Base-by-base conservation (phyloP, 1,284 basidiomycete genomes). In the Rhodotorula sp. region DNA sequence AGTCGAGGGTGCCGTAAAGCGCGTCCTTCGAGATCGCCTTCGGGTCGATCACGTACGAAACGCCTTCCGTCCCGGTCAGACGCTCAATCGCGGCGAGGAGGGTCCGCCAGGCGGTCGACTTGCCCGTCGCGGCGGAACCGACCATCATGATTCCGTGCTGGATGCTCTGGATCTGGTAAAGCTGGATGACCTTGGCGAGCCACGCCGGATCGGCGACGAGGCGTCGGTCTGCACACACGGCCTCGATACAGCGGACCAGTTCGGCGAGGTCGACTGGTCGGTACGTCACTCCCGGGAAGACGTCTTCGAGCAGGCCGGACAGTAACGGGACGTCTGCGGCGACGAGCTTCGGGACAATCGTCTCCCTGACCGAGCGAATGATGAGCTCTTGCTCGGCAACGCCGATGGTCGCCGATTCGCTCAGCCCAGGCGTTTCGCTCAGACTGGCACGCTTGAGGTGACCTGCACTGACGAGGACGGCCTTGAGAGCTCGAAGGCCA, bases 71-170 rank as follows among this genome's bases (percentile, higher is more conserved):
- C 17, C 93, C 94, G 79, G 99, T 96, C 33, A 97, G 83, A 20
- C 92, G 86, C 81, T 96, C 93, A 48, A 99, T 83, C 1, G 97
- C 96, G 6, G 88, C 87, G 17, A 99, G 85, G 2, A 99, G 85
- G 55, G 97, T 91, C 78, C 91, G 90, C 95, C 96, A 99, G 0
- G 96, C 95, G 77, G 95, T 91, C 12, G 91, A 96, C 83, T 99
- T 99, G 55, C 96, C 97, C 56, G 88, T 95, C 22, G 95, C 96
- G 8, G 97, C 96, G 1, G 95, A 89, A 3, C 96, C 96, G 62
- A 99, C 96, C 91, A 99, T 95, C 95, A 99, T 99, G 66, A 99
- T 85, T 82, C 96, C 96, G 81, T 99, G 97, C 77, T 97, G 94
- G 72, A 99, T 99, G 84, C 95, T 97, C 82, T 99, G 96, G 70